Conservation (phyloP, 75 land plant genomes). For the Selaginella tamariscina region DNA sequence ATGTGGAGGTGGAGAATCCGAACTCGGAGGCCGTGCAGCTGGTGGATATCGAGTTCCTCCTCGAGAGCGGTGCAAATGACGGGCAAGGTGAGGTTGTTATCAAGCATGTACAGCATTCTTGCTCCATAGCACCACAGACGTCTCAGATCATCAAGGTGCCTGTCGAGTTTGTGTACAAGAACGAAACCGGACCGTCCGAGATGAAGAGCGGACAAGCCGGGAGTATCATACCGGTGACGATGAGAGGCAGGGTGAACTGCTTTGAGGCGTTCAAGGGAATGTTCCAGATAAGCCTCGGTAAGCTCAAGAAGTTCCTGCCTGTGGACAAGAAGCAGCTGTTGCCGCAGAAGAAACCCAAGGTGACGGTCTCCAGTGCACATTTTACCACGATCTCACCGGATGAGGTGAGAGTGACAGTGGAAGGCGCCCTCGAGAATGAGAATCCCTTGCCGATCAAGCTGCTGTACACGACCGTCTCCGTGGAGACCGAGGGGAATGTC, state of each 20-base stretch:
- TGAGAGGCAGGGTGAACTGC: neutral
- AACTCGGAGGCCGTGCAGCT: neutral
- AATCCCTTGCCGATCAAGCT: neutral
- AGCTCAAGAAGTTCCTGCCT: neutral
- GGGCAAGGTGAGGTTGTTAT: neutral
- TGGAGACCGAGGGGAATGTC: neutral
- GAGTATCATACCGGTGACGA: neutral
- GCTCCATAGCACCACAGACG: neutral
- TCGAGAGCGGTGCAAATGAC: neutral
- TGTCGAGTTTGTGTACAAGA: neutral
- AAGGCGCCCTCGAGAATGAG: neutral
- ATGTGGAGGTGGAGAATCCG: neutral
- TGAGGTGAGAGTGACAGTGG: neutral
- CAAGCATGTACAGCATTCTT: neutral
- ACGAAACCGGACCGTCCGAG: neutral
- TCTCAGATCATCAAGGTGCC: neutral
- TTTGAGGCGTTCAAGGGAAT: neutral
- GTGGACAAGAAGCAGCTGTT: neutral
- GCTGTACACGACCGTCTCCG: neutral
- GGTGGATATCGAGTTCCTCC: neutral
- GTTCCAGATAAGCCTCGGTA: neutral
- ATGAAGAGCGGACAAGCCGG: neutral
- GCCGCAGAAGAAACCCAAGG: neutral
- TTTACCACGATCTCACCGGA: neutral
- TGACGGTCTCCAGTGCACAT: neutral